Conservation (phyloP, 148 eudicot species). For the Silene conica region DNA sequence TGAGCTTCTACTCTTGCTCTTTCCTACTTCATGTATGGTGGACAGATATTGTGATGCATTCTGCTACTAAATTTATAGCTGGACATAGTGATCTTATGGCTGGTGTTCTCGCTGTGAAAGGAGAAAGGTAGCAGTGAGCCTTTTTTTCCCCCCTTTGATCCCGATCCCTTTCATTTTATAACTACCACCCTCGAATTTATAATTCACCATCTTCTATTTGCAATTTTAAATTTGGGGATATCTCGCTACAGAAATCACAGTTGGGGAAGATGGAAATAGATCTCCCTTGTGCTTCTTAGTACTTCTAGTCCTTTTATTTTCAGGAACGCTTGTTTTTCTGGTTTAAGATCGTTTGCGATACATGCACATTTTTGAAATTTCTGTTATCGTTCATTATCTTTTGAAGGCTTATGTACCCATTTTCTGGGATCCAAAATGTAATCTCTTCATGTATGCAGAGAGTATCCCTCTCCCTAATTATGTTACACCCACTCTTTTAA, state of each 20-base stretch:
- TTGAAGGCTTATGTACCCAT: no score
- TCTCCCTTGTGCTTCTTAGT: not conserved
- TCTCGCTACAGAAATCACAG: not conserved
- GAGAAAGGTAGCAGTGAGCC: conserved; percentile 63
- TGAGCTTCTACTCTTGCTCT: conserved; percentile 11
- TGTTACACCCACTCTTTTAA: no score
- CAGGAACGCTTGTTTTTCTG: not conserved
- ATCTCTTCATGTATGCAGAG: no score
- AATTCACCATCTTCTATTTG: not conserved
- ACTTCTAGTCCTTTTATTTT: not conserved
- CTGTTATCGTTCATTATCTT: no score
- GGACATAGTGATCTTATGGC: conserved; percentile 99
- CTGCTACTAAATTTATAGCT: conserved; percentile 94
- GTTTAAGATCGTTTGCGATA: no score
- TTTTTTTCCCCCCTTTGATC: not conserved
- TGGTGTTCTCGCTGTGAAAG: conserved; percentile 85
- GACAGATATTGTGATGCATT: conserved; percentile 97
- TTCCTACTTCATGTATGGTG: conserved; percentile 12
- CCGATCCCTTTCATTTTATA: not conserved
- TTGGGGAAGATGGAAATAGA: not conserved
- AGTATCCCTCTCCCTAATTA: no score
- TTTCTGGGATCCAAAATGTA: no score
- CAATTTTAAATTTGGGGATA: not conserved
- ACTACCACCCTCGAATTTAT: conserved; percentile 1
- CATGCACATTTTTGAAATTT: no score